A percentile compares a stretch with the other conserved stretches of the same genome.
Evolutionary conservation across 495 filamentous ascomycete genomes (phyloP).

Genomic region (Tuber umbilicatum): DNA sequence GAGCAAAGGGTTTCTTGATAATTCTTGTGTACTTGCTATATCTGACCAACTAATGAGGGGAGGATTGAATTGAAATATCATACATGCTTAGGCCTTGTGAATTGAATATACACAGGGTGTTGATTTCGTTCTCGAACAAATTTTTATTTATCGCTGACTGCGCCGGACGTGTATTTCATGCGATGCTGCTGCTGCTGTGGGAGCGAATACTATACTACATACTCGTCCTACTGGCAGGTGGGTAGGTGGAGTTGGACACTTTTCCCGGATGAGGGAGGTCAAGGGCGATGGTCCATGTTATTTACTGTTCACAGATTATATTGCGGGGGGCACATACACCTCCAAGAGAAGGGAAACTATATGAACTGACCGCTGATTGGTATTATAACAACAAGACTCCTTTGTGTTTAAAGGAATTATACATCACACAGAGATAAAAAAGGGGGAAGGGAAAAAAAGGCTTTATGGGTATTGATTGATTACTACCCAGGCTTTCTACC

Average conservation of each 20-base stretch:
- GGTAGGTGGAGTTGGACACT: background rate
- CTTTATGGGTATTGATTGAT: background rate
- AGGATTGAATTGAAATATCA: too few relatives aligned
- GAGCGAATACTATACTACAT: too few relatives aligned
- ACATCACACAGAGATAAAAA: background rate
- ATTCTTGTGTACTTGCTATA: too few relatives aligned
- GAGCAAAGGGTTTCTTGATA: too few relatives aligned
- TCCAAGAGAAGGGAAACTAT: background rate
- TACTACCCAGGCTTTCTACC: background rate
- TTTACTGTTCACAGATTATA: background rate
- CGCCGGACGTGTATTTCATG: background rate
- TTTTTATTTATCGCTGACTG: too few relatives aligned
- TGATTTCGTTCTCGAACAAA: too few relatives aligned
- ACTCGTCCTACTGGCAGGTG: background rate
- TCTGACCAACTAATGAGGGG: too few relatives aligned
- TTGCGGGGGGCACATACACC: background rate
- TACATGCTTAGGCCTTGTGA: too few relatives aligned
- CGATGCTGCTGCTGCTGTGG: background rate
- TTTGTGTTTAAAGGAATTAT: background rate
- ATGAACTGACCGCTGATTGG: background rate
- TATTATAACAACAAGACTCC: background rate
- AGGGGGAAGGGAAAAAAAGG: background rate
- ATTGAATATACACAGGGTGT: too few relatives aligned
- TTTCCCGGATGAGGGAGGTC: background rate
- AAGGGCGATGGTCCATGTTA: background rate